Base-by-base conservation (phyloP, 306 rosid species). In the Quercus gilva region DNA sequence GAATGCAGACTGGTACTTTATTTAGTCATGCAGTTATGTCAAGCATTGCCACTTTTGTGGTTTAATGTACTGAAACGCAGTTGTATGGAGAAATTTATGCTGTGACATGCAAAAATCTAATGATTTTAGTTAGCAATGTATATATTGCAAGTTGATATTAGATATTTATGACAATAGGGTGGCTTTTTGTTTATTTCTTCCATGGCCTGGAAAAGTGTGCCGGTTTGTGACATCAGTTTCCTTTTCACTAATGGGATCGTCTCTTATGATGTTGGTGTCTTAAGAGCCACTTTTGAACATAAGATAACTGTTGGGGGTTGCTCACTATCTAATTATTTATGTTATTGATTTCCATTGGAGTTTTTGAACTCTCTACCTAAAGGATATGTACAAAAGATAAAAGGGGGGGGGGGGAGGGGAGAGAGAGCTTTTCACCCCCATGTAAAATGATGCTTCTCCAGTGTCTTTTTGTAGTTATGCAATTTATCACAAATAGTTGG, bases 41-140 rank as follows among this genome's bases (percentile, higher is more conserved):
- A 35, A 19, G 25, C 51, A 19, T 35, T 68, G 23, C 3, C 26
- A 15, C 37, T 35, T 64, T 4, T 19, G 20, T 19, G 72, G 51
- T 63, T 33, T 19, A 19, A 68, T 18, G 37, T 3, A 35, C 17
- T 33, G 26, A 18, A 19, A 68, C 8, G 4, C 17, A 33, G 28
- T 28, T 64, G 41, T 35, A 18, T 68, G 51, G 20, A 57, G 73
- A 84, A 67, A 8, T 65, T 69, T 60, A 26, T 75, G 10, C 37
- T 70, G 5, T 25, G 17, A 58, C 70, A 59, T 69, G 65, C 58
- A 29, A 29, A 53, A 70, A 81, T 73, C 71, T 64, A 33, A 43
- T 18, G 68, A 61, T 74, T 43, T 15, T 43, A 69, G 14, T 67
- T 26, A 13, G 23, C 31, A 29, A 53, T 35, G 5, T 17, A 64